These are phyloP conservation scores for Fusarium denticulatum DNA, from an alignment of 2,329 filamentous ascomycete genomes.

Conservation along the genomic window DNA sequence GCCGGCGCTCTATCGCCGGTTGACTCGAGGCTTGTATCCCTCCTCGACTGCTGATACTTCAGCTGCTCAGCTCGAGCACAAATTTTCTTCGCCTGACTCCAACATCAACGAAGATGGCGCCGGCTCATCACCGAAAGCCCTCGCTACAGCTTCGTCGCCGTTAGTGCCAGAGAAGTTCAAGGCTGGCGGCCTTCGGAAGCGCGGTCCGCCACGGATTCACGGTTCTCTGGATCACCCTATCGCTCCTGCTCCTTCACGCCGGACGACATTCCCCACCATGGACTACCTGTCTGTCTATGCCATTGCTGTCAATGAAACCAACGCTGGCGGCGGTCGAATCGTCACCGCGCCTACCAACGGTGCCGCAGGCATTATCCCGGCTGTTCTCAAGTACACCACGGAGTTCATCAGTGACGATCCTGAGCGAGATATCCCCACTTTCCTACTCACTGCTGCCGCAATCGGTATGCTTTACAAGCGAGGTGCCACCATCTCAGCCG, in stretches of 20 bases:
- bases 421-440: conserved; percentile 60
- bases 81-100: conserved; percentile 8
- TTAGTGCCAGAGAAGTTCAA: conserved; percentile 8
- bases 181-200: conserved; percentile 21
- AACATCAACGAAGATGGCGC: conserved; percentile 12
- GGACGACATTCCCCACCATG: conserved; percentile 61
- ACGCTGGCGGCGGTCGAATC: conserved; percentile 60
- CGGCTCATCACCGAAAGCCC: not conserved
- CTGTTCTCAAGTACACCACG: conserved; percentile 60
- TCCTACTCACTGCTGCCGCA: conserved; percentile 59
- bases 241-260: conserved; percentile 55
- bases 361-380: conserved; percentile 61
- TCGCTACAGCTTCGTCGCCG: not conserved
- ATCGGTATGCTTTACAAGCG: conserved; percentile 65
- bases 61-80: conserved; percentile 21
- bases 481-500: conserved; percentile 61
- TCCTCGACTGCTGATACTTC: conserved; percentile 33
- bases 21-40: conserved; percentile 59
- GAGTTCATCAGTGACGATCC: conserved; percentile 62
- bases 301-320: conserved; percentile 64
- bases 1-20: conserved; percentile 55
- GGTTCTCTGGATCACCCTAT: conserved; percentile 59
- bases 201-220: conserved; percentile 54
- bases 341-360: conserved; percentile 63
- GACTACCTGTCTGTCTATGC: conserved; percentile 62